These are phyloP conservation scores for Hygrophila difformis DNA, from an alignment of 257 asterid species.

Conservation along the genomic window DNA sequence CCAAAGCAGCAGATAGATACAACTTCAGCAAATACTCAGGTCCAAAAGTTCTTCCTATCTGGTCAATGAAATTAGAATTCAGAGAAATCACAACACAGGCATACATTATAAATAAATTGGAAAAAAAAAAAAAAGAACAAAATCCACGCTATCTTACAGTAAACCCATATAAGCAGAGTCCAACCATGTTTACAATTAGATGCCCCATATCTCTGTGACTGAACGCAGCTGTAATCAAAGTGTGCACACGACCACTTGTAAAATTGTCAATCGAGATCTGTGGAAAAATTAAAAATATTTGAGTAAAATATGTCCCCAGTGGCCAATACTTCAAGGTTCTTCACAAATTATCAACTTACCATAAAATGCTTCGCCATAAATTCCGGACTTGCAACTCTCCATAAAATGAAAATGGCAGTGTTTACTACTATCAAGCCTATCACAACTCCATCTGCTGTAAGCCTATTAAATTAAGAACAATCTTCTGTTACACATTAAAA, in stretches of 20 bases:
- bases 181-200: slow-evolving; percentile 63
- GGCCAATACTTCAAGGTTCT: neutral
- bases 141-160: slow-evolving; percentile 48
- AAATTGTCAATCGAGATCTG: slow-evolving; percentile 82
- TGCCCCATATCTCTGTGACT: slow-evolving; percentile 61
- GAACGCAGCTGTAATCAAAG: slow-evolving; percentile 76
- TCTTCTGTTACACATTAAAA: neutral
- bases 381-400: slow-evolving; percentile 44
- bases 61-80: slow-evolving; percentile 18
- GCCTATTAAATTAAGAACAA: slow-evolving; percentile 31
- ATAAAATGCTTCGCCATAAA: slow-evolving; percentile 77
- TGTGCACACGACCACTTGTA: slow-evolving; percentile 73
- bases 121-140: slow-evolving; percentile 2
- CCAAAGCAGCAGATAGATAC: slow-evolving; percentile 78
- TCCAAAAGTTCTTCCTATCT: slow-evolving; percentile 75
- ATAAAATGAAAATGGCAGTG: slow-evolving; percentile 59
- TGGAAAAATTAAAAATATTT: slow-evolving; percentile 13
- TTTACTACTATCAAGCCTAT: slow-evolving; percentile 54
- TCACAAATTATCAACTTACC: slow-evolving; percentile 37
- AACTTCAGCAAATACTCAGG: slow-evolving; percentile 66
- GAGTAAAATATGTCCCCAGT: slow-evolving; percentile 9
- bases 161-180: slow-evolving; percentile 74
- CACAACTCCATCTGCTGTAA: slow-evolving; percentile 63
- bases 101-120: too few species aligned
- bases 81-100: too few species aligned